A percentile compares a stretch with the other conserved stretches of the same genome.
These are phyloP conservation scores for Pseudocercospora musae DNA, from an alignment of 2,329 filamentous ascomycete species.

Conservation along the genomic window DNA sequence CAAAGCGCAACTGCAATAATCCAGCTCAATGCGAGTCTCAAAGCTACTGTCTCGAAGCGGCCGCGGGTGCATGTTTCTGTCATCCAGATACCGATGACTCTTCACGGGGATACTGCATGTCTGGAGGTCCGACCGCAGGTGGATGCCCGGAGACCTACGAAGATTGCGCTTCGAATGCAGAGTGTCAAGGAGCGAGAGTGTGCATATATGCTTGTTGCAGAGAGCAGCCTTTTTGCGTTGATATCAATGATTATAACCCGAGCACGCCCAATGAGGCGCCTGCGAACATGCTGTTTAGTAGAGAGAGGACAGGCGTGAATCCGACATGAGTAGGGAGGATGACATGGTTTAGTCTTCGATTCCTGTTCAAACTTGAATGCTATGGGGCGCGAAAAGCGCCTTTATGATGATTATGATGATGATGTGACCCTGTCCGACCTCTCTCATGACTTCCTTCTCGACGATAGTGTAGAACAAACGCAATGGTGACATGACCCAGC, in stretches of 20 bases:
- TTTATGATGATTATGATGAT: neutral
- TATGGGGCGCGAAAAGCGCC: neutral
- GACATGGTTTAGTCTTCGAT: neutral
- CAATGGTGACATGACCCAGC: no score
- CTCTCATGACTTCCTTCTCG: neutral
- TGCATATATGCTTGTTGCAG: slow-evolving; percentile 23
- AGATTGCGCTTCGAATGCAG: slow-evolving; percentile 15
- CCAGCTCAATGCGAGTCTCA: slow-evolving; percentile 14
- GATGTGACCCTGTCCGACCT: neutral
- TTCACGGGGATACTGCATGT: slow-evolving; percentile 18
- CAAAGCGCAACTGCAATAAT: slow-evolving; percentile 15
- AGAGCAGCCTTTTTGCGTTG: slow-evolving; percentile 21
- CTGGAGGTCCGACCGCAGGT: slow-evolving; percentile 5
- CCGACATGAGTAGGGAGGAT: neutral
- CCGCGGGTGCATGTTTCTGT: slow-evolving; percentile 18
- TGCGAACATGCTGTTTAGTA: neutral
- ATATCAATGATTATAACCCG: slow-evolving; percentile 15
- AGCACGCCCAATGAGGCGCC: neutral
- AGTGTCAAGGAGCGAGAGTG: slow-evolving; percentile 18
- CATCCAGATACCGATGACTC: slow-evolving; percentile 19
- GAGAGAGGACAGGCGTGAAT: neutral
- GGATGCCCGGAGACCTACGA: slow-evolving; percentile 18
- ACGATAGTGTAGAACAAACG: no score
- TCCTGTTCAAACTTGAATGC: neutral
- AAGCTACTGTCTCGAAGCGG: slow-evolving; percentile 15